Conservation (phyloP, 176 grass and related monocot genomes). For the Oryza rufipogon region DNA sequence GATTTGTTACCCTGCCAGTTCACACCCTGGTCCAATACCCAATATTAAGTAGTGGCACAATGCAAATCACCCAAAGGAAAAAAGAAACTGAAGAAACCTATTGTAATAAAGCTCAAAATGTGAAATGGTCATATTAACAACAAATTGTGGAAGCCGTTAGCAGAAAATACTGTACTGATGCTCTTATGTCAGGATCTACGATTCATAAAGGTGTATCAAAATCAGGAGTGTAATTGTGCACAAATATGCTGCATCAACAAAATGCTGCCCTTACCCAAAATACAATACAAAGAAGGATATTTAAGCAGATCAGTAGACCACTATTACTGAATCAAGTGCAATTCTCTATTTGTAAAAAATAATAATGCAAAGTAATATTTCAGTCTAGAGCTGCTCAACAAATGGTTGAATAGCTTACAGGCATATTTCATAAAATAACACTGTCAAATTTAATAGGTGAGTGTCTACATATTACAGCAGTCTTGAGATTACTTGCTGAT, state of each 20-base stretch:
- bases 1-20: slow-evolving; percentile 56
- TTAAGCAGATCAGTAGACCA: background rate
- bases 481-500: background rate
- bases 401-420: background rate
- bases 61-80: background rate
- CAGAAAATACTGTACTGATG: slow-evolving; percentile 1
- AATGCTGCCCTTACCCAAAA: background rate
- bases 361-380: slow-evolving; percentile 18
- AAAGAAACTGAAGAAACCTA: background rate
- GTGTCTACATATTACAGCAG: background rate
- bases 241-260: slow-evolving; percentile 17
- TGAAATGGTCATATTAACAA: slow-evolving; percentile 22
- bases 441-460: background rate
- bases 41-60: slow-evolving; percentile 39
- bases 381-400: slow-evolving; percentile 10
- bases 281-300: slow-evolving; percentile 17
- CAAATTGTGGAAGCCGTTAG: slow-evolving; percentile 13
- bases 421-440: background rate
- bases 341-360: background rate
- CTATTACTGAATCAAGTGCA: slow-evolving; percentile 17
- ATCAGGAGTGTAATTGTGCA: background rate
- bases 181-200: slow-evolving; percentile 20
- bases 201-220: slow-evolving; percentile 1
- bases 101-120: slow-evolving; percentile 14
- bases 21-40: slow-evolving; percentile 58